A percentile compares a stretch with the other conserved stretches of the same genome.
phyloP scores from a whole-genome alignment of 345 rosid genomes.

The Mallotus nudiflorus region DNA sequence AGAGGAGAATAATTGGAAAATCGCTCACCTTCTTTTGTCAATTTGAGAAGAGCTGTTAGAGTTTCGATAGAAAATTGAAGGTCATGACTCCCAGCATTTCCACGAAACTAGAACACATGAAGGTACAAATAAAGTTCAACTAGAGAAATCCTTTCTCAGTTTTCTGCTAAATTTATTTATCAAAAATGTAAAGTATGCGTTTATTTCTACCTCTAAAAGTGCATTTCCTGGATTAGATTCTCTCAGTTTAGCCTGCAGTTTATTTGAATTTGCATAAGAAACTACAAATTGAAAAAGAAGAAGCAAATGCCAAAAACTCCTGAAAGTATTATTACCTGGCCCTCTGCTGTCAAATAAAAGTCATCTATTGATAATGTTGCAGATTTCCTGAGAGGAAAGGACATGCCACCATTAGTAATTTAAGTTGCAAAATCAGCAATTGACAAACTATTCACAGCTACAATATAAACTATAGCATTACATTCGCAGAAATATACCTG shows the following conservation, averaged over 20 bases:
- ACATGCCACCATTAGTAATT: not conserved
- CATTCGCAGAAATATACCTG: conserved; percentile 43
- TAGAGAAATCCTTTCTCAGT: not conserved
- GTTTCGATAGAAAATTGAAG: conserved; percentile 81
- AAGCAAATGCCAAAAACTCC: conserved; percentile 13
- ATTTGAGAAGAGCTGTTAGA: conserved; percentile 46
- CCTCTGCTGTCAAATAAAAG: conserved; percentile 86
- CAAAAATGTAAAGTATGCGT: conserved; percentile 1
- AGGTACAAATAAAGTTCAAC: conserved; percentile 4
- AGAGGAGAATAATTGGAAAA: conserved; percentile 16
- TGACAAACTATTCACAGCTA: not conserved
- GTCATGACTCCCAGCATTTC: conserved; percentile 99
- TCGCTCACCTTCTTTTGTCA: conserved; percentile 72
- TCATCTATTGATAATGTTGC: conserved; percentile 92
- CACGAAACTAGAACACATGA: conserved; percentile 54
- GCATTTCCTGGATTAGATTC: conserved; percentile 74
- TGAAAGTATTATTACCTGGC: conserved; percentile 59
- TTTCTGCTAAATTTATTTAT: conserved; percentile 2
- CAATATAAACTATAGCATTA: not conserved
- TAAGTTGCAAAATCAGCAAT: not conserved
- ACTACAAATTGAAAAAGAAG: conserved; percentile 15
- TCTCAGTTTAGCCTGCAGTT: conserved; percentile 68
- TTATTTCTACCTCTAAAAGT: conserved; percentile 66
- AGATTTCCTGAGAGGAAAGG: conserved; percentile 56
- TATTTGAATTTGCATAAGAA: conserved; percentile 20